Base-by-base conservation (phyloP, 148 eudicot species). In the Arctostaphylos glauca region DNA sequence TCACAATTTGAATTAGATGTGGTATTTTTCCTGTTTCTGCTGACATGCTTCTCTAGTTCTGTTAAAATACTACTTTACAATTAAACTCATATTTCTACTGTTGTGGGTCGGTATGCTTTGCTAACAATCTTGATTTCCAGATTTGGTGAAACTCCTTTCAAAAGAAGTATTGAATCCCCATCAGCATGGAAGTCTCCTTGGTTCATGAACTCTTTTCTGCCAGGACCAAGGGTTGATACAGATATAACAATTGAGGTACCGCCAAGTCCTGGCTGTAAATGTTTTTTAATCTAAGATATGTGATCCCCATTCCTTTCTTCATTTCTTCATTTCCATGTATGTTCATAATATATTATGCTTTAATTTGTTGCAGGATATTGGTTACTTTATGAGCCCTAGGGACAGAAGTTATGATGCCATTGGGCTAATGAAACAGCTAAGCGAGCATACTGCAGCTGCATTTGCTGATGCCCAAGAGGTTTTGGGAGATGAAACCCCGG, bases 121-220 rank as follows among this genome's bases (percentile, higher is more conserved):
- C 71, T 79, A 19, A 58, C 73, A 31, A 54, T 23, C 74, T 41
- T 85, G 16, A 46, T 54, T 62, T 41, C 25, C 75, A 96, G 99
- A 68, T 93, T 92, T 80, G 88, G 94, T 19, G 97, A 89, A 58
- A 96, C 99, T 38, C 99, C 99, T 79, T 92, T 91, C 71, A 94
- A 87, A 82, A 86, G 92, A 88, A 96, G 94, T 88, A 82, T 93
- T 43, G 99, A 96, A 80, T 96, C 99, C 79, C 99, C 99, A 58
- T 94, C 99, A 67, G 94, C 94, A 60, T 96, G 97, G 98, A 96
- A 90, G 87, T 96, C 99, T 19, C 99, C 99, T 75, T 96, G 99
- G 99, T 93, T 91, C 85, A 84, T 93, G 38, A 95, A 91, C 88
- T 88, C 94, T 78, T 85, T 92, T 58, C 68, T 89, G 81, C 91